phyloP scores from a whole-genome alignment of 1,139 yeast genomes.

The Pichia kudriavzevii region DNA sequence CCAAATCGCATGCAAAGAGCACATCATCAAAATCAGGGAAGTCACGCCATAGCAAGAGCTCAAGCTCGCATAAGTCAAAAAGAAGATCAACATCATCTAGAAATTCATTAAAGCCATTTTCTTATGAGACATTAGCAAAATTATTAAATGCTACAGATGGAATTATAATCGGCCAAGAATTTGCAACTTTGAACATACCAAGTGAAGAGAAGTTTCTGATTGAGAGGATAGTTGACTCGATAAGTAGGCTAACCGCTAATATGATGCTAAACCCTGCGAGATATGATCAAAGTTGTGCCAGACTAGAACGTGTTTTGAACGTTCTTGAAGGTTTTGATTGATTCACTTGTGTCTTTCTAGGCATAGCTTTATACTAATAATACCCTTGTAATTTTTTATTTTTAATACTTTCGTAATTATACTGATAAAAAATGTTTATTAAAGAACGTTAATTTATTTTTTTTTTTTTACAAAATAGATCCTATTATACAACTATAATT shows the following conservation, averaged over 20 bases:
- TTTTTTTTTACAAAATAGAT: not conserved
- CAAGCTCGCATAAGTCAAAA: constrained; percentile 10
- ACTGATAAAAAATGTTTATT: not conserved
- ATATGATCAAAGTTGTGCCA: constrained; percentile 69
- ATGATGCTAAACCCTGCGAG: constrained; percentile 79
- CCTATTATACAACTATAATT: constrained; percentile 29
- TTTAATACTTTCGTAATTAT: not conserved
- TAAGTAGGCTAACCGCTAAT: constrained; percentile 79
- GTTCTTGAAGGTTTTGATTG: constrained; percentile 72
- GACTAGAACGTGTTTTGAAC: constrained; percentile 72
- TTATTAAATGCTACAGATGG: constrained; percentile 59
- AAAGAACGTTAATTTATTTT: not conserved
- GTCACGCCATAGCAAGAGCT: constrained; percentile 5
- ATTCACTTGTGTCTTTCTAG: not conserved
- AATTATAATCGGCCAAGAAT: constrained; percentile 59
- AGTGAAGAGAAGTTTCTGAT: constrained; percentile 69
- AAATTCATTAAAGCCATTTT: constrained; percentile 36
- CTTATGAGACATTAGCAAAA: constrained; percentile 50
- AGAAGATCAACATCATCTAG: constrained; percentile 12
- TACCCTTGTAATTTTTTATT: not conserved
- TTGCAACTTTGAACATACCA: constrained; percentile 67
- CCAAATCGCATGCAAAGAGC: constrained; percentile 1
- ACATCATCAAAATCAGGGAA: constrained; percentile 3
- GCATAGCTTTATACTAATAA: not conserved
- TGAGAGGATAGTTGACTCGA: constrained; percentile 78